Evolutionary conservation across 2,329 filamentous ascomycete genomes (phyloP), one percentile per base, ranked within the genome.

Genomic region (Aspergillus awamori): DNA sequence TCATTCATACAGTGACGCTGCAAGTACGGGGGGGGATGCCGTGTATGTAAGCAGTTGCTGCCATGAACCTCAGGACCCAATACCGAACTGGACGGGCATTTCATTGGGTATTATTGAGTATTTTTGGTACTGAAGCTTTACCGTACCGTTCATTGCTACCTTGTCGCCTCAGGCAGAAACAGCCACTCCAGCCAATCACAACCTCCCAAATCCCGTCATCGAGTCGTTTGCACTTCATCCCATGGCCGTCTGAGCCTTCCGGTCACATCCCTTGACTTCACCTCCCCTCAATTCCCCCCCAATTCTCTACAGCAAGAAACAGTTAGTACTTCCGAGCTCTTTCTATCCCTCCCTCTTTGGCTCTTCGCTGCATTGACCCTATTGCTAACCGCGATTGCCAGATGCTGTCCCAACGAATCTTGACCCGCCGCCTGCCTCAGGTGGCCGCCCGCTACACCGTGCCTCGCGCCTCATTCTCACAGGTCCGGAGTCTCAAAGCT

Each of bases 321-420:
- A 57, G 74, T 76, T 10, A 69, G 72, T 67, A 26, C 8, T n/a
- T n/a, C 47, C 26, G n/a, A 8, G n/a, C 24, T 17, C 47, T 11
- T 3, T 8, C 8, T 17, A 5, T 28, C 1, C 4, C 15, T 15
- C 7, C 2, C 4, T 10, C 24, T 20, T 5, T n/a, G 8, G 1
- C 36, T 59, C 7, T 49, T 4, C 17, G n/a, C 45, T 10, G 13
- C 8, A 45, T 28, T 30, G 8, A 56, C 59, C 53, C 55, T 60
- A 53, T 64, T 69, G 15, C 67, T 70, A 68, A 76, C 66, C 56
- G 59, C 41, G 47, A 24, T 26, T 20, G 54, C 57, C 61, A 79
- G 74, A 81, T 82, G 80, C 70, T 81, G 70, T 77, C 79, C 66
- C 75, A 77, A 72, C 78, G 77, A 64, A 73, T 80, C 70, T 64